A percentile compares a stretch with the other conserved stretches of the same genome.
phyloP scores from a whole-genome alignment of 1,284 basidiomycete genomes.

The Fomitopsis palustris region DNA sequence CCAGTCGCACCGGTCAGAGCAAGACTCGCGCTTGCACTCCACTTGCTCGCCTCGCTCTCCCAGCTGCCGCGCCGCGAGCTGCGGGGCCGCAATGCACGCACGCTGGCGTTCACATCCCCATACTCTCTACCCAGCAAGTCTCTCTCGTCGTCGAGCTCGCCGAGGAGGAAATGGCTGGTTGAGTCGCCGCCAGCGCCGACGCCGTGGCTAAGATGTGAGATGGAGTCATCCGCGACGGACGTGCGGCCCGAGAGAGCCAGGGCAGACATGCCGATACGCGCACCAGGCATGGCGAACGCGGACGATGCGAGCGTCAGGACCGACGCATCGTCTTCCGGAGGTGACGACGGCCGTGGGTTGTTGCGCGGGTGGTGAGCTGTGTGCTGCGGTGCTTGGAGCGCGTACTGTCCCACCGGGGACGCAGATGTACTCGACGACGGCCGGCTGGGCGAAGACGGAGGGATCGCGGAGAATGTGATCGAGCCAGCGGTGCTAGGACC shows the following conservation, averaged over 20 bases:
- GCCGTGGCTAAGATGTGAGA: slow-evolving; percentile 55
- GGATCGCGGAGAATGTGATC: slow-evolving; percentile 66
- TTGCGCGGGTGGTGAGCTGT: slow-evolving; percentile 91
- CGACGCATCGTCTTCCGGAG: slow-evolving; percentile 89
- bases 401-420: not conserved
- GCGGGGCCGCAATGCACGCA: slow-evolving; percentile 73
- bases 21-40: slow-evolving; percentile 64
- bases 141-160: slow-evolving; percentile 41
- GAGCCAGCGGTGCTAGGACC: slow-evolving; percentile 51
- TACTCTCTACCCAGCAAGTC: slow-evolving; percentile 30
- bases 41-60: slow-evolving; percentile 79
- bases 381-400: slow-evolving; percentile 81
- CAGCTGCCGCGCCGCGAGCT: slow-evolving; percentile 81
- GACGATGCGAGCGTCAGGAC: slow-evolving; percentile 91
- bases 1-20: slow-evolving; percentile 31
- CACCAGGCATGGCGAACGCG: slow-evolving; percentile 72
- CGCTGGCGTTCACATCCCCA: slow-evolving; percentile 72
- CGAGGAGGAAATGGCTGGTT: slow-evolving; percentile 61
- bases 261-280: slow-evolving; percentile 31
- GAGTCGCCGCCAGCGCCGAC: slow-evolving; percentile 52
- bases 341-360: slow-evolving; percentile 89
- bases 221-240: slow-evolving; percentile 54
- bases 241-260: slow-evolving; percentile 24
- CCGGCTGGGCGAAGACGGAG: slow-evolving; percentile 45
- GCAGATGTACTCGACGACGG: slow-evolving; percentile 36